phyloP scores from a whole-genome alignment of 2,329 filamentous ascomycete species.

The Pyrenochaeta sp. region DNA sequence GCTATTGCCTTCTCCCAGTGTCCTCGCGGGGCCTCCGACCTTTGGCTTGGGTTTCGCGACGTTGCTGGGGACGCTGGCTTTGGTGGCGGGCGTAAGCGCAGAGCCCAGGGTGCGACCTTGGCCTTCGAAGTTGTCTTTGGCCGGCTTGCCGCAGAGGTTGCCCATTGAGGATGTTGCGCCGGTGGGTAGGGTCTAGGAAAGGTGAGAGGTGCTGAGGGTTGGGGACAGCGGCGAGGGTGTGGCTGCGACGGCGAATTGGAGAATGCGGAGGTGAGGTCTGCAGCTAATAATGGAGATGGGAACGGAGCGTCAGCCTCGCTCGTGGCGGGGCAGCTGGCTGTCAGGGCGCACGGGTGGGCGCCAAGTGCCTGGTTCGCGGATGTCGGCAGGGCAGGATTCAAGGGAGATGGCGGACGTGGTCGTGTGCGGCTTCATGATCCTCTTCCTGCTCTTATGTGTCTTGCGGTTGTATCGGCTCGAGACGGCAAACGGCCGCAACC shows the following conservation, averaged over 20 bases:
- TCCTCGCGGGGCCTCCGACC: constrained; percentile 61
- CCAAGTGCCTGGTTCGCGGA: constrained; percentile 29
- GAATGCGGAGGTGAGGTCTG: constrained; percentile 26
- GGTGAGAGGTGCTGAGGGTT: no score
- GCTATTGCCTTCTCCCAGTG: constrained; percentile 63
- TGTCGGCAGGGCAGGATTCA: constrained; percentile 5
- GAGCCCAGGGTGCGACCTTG: constrained; percentile 76
- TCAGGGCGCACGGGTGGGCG: constrained; percentile 17
- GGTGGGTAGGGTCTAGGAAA: no score
- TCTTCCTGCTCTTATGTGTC: neutral
- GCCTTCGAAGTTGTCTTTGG: constrained; percentile 68
- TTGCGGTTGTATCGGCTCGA: constrained; percentile 2
- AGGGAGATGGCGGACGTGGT: neutral
- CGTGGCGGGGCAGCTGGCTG: constrained; percentile 20
- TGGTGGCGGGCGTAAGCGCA: constrained; percentile 55
- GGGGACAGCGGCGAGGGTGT: constrained; percentile 7
- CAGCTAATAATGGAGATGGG: constrained; percentile 13
- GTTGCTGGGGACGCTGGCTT: constrained; percentile 47
- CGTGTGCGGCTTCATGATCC: neutral
- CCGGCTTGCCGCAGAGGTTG: constrained; percentile 79
- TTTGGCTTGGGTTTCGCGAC: constrained; percentile 49
- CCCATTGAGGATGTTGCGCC: constrained; percentile 69
- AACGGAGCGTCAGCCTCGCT: constrained; percentile 27
- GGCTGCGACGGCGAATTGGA: constrained; percentile 26
- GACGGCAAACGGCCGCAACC: constrained; percentile 8